Base-by-base conservation (phyloP, 345 rosid genomes). In the Corchorus olitorius region DNA sequence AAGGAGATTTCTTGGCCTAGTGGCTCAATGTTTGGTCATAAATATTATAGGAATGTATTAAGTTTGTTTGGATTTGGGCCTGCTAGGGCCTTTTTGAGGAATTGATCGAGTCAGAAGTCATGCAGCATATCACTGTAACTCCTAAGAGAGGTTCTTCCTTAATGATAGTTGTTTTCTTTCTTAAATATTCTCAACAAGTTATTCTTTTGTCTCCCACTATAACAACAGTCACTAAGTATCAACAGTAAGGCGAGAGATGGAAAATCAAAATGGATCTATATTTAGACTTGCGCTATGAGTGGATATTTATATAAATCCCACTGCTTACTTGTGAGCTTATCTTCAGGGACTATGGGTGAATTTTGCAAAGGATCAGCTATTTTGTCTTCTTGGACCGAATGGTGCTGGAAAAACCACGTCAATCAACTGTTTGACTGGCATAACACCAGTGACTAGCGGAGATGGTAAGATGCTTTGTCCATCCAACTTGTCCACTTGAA, bases 331-430 rank as follows among this genome's bases (percentile, higher is more conserved):
- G 17, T 59, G 15, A 59, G 73, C 60, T 77, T 63, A 64, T 63
- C 15, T 77, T 65, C 86, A 93, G 99, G 97, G 91, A 7, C 75
- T 95, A 76, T 93, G 98, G 93, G 82, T 93, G 83, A 95, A 93
- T 77, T 87, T 90, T 73, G 85, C 94, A 34, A 89, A 89, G 82
- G 92, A 95, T 86, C 96, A 93, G 73, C 78, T 93, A 19, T 95
- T 95, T 80, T 95, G 98, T 88, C 93, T 95, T 71, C 98, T 92
- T 77, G 99, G 99, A 74, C 99, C 94, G 78, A 95, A 93, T 62
- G 96, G 99, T 66, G 96, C 97, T 76, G 99, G 99, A 81, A 95
- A 95, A 84, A 95, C 98, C 74, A 93, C 99, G 68, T 83, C 88
- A 60, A 90, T 92, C 80, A 92, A 88, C 78, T 92, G 97, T 77